These are phyloP conservation scores for Heterobasidion occidentale DNA, from an alignment of 1,284 basidiomycete genomes.

Conservation along the genomic window DNA sequence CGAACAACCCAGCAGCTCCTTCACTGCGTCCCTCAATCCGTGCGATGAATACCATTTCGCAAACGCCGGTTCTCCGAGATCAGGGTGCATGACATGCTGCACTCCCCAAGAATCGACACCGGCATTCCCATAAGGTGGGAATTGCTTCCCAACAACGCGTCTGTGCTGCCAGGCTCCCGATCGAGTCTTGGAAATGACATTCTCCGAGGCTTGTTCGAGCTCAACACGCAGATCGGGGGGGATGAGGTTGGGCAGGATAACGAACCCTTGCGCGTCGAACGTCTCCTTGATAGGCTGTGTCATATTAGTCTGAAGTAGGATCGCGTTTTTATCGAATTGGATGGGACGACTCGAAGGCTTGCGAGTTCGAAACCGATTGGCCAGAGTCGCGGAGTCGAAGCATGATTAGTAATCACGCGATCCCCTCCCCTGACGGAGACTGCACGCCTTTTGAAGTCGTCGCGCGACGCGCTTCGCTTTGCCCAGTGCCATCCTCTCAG, in stretches of 20 bases:
- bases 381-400: too few species aligned
- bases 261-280: conserved; percentile 67
- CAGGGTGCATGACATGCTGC: conserved; percentile 76
- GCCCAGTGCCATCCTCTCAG: too few species aligned
- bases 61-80: conserved; percentile 51
- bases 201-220: conserved; percentile 46
- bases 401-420: too few species aligned
- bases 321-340: too few species aligned
- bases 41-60: conserved; percentile 64
- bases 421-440: too few species aligned
- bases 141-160: conserved; percentile 75
- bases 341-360: too few species aligned
- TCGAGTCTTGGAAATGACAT: conserved; percentile 49
- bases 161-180: conserved; percentile 59
- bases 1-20: conserved; percentile 47
- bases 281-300: conserved; percentile 5
- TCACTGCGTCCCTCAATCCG: conserved; percentile 39
- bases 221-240: conserved; percentile 28
- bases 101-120: conserved; percentile 73
- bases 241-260: conserved; percentile 61
- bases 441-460: too few species aligned
- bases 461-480: too few species aligned
- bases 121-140: conserved; percentile 64
- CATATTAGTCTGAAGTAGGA: neutral
- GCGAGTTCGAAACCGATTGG: too few species aligned